Conservation (phyloP, 805 yeast species). For the Yarrowia alimentaria region DNA sequence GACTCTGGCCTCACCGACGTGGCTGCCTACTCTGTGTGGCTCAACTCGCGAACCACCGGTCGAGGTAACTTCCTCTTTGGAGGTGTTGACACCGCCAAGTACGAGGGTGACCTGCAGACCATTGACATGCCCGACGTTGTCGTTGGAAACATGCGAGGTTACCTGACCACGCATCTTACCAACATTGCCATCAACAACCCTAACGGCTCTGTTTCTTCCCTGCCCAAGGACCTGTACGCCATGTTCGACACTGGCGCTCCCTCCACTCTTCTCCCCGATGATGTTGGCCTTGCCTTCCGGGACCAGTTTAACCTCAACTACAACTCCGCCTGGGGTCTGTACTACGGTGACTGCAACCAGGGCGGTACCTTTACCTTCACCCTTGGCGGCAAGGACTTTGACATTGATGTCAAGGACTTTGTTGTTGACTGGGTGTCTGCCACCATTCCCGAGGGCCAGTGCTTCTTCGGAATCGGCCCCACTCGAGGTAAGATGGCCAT, state of each 20-base stretch:
- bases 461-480: conserved; percentile 38
- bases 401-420: conserved; percentile 20
- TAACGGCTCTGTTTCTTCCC: conserved; percentile 23
- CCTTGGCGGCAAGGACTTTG: conserved; percentile 25
- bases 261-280: conserved; percentile 48
- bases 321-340: conserved; percentile 29
- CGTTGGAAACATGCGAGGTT: conserved; percentile 30
- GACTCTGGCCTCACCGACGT: conserved; percentile 43
- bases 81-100: conserved; percentile 45
- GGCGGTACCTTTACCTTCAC: conserved; percentile 31
- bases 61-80: conserved; percentile 45
- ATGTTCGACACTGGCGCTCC: conserved; percentile 61
- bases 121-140: conserved; percentile 30
- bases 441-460: conserved; percentile 29
- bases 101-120: conserved; percentile 40
- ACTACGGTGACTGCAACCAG: conserved; percentile 27
- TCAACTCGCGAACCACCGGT: conserved; percentile 37
- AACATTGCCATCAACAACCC: conserved; percentile 31
- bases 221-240: conserved; percentile 36
- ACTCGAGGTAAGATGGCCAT: conserved; percentile 35
- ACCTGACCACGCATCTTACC: conserved; percentile 25
- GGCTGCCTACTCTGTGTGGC: conserved; percentile 46
- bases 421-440: conserved; percentile 26
- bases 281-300: conserved; percentile 7
- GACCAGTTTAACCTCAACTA: conserved; percentile 13